phyloP scores from a whole-genome alignment of 1,284 basidiomycete species.

The Hymenochaete sp. region DNA sequence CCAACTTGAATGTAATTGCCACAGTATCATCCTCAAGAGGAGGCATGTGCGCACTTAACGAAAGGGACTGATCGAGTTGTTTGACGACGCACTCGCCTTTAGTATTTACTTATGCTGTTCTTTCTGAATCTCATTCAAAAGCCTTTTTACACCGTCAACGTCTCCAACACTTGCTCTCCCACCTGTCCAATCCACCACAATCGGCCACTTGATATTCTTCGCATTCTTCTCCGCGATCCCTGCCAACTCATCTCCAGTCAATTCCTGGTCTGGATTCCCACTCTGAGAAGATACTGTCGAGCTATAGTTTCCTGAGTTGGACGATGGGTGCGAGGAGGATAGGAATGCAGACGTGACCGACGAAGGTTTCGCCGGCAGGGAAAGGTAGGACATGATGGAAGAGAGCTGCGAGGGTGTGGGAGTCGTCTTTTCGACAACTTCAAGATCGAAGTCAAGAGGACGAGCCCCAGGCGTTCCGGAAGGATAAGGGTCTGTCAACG shows the following conservation, averaged over 20 bases:
- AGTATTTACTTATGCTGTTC: constrained; percentile 24
- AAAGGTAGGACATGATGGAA: constrained; percentile 56
- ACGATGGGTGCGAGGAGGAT: constrained; percentile 51
- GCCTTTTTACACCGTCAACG: constrained; percentile 53
- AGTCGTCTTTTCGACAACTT: constrained; percentile 54
- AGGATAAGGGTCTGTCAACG: constrained; percentile 54
- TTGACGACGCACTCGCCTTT: no score
- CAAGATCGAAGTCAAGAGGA: constrained; percentile 61
- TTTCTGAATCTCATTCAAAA: constrained; percentile 55
- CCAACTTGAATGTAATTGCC: no score
- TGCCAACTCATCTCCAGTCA: no score
- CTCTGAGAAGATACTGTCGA: constrained; percentile 31
- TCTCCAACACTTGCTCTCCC: constrained; percentile 58
- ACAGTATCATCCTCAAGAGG: no score
- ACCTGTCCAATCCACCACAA: constrained; percentile 71
- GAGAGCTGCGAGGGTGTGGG: constrained; percentile 57
- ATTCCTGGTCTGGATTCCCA: no score
- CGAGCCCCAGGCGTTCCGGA: constrained; percentile 33
- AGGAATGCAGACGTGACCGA: constrained; percentile 32
- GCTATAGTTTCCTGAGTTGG: constrained; percentile 25
- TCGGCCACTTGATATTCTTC: constrained; percentile 59
- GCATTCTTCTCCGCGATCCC: constrained; percentile 47
- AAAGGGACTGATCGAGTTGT: no score
- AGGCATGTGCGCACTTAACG: no score
- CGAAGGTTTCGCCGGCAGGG: constrained; percentile 23